These are phyloP conservation scores for Nemania serpens DNA, from an alignment of 2,329 filamentous ascomycete genomes.

Conservation along the genomic window DNA sequence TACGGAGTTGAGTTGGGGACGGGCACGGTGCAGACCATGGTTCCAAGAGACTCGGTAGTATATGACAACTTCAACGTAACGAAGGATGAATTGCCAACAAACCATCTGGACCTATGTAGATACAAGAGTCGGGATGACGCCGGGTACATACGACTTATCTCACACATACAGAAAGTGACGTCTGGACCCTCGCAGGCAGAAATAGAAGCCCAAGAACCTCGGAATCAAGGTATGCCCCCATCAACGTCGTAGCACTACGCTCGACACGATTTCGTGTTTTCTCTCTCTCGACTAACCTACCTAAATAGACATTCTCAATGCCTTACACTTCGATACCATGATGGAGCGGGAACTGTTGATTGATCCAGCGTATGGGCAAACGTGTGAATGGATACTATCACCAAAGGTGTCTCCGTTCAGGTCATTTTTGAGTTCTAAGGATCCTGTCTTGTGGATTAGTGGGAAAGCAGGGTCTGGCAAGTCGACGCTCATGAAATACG, in stretches of 20 bases:
- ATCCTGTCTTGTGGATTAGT: conserved; percentile 44
- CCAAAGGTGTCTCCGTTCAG: conserved; percentile 33
- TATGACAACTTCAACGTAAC: conserved; percentile 40
- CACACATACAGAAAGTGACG: conserved; percentile 36
- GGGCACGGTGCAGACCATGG: conserved; percentile 37
- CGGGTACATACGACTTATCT: conserved; percentile 34
- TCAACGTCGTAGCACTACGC: not conserved
- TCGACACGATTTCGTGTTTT: not conserved
- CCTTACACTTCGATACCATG: conserved; percentile 40
- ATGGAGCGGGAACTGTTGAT: conserved; percentile 43
- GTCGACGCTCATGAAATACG: conserved; percentile 53
- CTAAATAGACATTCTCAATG: conserved; percentile 39
- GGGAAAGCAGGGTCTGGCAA: conserved; percentile 54
- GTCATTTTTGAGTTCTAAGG: conserved; percentile 30
- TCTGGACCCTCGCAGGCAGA: conserved; percentile 35
- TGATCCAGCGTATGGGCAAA: conserved; percentile 45
- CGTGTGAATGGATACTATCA: conserved; percentile 51
- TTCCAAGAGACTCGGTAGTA: conserved; percentile 35
- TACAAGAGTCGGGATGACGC: conserved; percentile 36
- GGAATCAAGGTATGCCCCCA: conserved; percentile 38
- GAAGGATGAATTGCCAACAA: conserved; percentile 35
- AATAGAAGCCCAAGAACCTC: conserved; percentile 36
- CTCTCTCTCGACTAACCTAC: not conserved
- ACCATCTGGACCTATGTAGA: conserved; percentile 35
- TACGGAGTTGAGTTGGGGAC: conserved; percentile 35